These are phyloP conservation scores for Theobroma cacao DNA, from an alignment of 345 rosid genomes.

Conservation along the genomic window DNA sequence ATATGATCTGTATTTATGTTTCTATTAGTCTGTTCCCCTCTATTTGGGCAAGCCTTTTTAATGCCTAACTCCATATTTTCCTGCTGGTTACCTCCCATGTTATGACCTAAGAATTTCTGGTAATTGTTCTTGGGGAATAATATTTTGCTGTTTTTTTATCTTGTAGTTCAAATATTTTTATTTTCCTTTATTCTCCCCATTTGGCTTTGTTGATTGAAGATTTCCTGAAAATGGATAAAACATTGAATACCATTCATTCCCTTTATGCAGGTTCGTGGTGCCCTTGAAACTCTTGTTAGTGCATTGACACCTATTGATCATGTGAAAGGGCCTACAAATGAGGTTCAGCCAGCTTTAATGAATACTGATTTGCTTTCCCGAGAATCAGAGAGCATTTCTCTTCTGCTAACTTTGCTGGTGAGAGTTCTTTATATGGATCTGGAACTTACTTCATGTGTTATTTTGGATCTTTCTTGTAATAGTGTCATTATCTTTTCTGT, in stretches of 20 bases:
- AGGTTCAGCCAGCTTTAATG: constrained; percentile 89
- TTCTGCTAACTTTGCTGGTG: constrained; percentile 92
- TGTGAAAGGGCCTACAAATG: constrained; percentile 67
- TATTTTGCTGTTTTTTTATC: not conserved
- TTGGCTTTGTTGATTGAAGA: not conserved
- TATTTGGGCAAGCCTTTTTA: not conserved
- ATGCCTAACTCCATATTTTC: not conserved
- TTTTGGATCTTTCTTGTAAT: not conserved
- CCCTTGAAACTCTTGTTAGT: constrained; percentile 90
- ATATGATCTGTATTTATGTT: not conserved
- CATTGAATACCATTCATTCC: not conserved
- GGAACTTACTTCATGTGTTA: not conserved
- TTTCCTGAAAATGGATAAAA: not conserved
- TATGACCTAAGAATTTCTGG: not conserved
- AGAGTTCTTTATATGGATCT: constrained; percentile 22
- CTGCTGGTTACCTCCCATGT: not conserved
- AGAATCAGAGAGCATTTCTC: constrained; percentile 91
- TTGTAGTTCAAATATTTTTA: not conserved
- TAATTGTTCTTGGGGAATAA: not conserved
- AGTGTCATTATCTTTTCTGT: not conserved
- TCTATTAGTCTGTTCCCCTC: not conserved
- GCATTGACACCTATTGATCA: constrained; percentile 88
- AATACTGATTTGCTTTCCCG: constrained; percentile 91
- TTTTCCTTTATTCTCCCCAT: not conserved
- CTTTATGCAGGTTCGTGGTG: constrained; percentile 72